A percentile compares a stretch with the other conserved stretches of the same genome.
Conservation (phyloP, 805 yeast genomes). For the Naumovozyma baii region DNA sequence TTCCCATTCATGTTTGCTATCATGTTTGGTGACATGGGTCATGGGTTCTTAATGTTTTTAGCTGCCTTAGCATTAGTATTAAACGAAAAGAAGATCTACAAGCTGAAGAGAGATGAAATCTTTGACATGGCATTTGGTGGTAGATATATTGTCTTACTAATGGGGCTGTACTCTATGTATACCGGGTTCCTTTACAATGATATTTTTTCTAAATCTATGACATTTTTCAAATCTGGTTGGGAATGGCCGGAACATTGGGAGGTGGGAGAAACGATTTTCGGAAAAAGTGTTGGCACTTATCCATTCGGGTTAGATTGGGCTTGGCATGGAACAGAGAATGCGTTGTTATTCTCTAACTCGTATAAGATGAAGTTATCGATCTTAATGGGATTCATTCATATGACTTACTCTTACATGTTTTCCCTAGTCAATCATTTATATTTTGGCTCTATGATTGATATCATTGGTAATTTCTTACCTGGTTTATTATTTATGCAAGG, state of each 20-base stretch:
- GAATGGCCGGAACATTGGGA: constrained; percentile 47
- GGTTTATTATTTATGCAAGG: constrained; percentile 68
- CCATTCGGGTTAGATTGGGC: constrained; percentile 59
- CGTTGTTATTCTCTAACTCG: constrained; percentile 57
- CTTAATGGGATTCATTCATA: constrained; percentile 65
- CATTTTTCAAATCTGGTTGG: constrained; percentile 64
- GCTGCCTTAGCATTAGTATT: constrained; percentile 47
- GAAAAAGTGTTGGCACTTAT: constrained; percentile 42
- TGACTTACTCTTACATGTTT: constrained; percentile 61
- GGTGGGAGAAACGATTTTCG: constrained; percentile 41
- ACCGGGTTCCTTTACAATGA: constrained; percentile 70
- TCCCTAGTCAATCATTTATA: constrained; percentile 54
- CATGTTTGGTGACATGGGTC: constrained; percentile 79
- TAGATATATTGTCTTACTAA: constrained; percentile 54
- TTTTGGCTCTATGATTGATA: constrained; percentile 52
- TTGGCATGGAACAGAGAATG: constrained; percentile 78
- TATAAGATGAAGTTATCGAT: constrained; percentile 71
- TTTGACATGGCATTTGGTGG: constrained; percentile 71
- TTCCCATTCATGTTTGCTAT: constrained; percentile 78
- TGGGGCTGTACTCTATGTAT: constrained; percentile 67
- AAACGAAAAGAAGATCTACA: constrained; percentile 43
- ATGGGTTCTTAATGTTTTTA: constrained; percentile 53
- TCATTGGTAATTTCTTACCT: constrained; percentile 64
- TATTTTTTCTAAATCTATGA: constrained; percentile 59
- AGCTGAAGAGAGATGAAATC: constrained; percentile 59